Evolutionary conservation across 768 basidiomycete genomes (phyloP), one percentile per base, ranked within the genome.

Genomic region (Russula griseocarnosa): DNA sequence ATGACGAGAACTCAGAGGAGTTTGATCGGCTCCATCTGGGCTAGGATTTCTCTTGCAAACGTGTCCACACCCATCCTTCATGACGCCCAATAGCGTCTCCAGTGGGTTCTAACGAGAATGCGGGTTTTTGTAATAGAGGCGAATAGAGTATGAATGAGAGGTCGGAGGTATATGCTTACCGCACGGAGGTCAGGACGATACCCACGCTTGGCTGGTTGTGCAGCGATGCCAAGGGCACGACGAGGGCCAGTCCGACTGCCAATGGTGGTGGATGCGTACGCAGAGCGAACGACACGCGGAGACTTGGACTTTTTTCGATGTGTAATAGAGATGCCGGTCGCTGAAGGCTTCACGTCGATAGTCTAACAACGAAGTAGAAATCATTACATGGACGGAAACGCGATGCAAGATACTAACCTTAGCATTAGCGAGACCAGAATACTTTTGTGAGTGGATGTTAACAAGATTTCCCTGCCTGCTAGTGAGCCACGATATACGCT

Each of bases 61-160:
- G 77, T 90, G 86, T 93, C 90, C 89, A 93, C 90, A 83, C 90
- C 88, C 89, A 82, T 78, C 89, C 81, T 87, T 92, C 88, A 86
- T 86, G 58, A 74, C 76, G 77, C 80, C 79, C 76, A 75, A 72
- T 71, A 77, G 81, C 75, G 75, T 74, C 72, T 90, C 87, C 87
- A 83, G 89, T 81, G 87, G 90, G 90, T 90, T 93, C 90, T 93
- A 93, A 86, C 86, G 86, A 83, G 86, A 86, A 78, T 92, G 90
- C 89, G 77, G 79, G 18, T 60, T 54, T 60, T 30, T 38, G 63
- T 59, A 44, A 64, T 22, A 58, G 40, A 42, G 64, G 47, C 42
- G 59, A 53, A 69, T 53, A 30, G 65, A 55, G 11, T 40, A 38
- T 24, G 13, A 53, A 24, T 46, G 44, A 36, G 3, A 57, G 8